Conservation (phyloP, 1,284 basidiomycete species). For the Kwoniella shivajii region DNA sequence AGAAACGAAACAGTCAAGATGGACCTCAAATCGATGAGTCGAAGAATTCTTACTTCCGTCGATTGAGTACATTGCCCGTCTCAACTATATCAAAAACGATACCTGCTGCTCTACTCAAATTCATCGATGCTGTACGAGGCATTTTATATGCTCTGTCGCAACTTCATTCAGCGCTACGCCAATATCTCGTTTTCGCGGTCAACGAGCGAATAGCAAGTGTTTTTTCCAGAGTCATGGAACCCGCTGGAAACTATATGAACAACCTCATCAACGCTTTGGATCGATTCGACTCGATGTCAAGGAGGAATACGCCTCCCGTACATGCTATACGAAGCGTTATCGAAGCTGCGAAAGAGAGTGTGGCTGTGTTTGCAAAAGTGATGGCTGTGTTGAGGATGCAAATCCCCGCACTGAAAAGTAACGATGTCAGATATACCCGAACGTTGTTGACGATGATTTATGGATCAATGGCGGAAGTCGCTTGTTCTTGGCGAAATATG, state of each 20-base stretch:
- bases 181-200: constrained; percentile 82
- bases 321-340: constrained; percentile 74
- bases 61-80: constrained; percentile 71
- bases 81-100: constrained; percentile 70
- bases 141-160: constrained; percentile 92
- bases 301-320: constrained; percentile 65
- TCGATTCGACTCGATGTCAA: constrained; percentile 83
- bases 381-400: constrained; percentile 80
- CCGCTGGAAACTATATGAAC: constrained; percentile 78
- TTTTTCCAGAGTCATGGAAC: constrained; percentile 79
- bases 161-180: constrained; percentile 84
- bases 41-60: constrained; percentile 89
- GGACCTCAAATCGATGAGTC: constrained; percentile 64
- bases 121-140: constrained; percentile 86
- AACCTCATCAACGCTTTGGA: constrained; percentile 87
- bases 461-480: constrained; percentile 86
- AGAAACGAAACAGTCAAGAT: constrained; percentile 30
- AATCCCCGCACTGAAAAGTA: constrained; percentile 64
- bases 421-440: constrained; percentile 83
- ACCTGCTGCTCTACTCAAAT: constrained; percentile 69
- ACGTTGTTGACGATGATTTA: constrained; percentile 87
- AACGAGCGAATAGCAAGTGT: constrained; percentile 83
- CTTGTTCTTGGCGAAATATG: constrained; percentile 80
- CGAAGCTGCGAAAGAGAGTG: constrained; percentile 80
- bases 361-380: constrained; percentile 83